Conservation (phyloP, 2,329 filamentous ascomycete species). For the Apiospora koreana region DNA sequence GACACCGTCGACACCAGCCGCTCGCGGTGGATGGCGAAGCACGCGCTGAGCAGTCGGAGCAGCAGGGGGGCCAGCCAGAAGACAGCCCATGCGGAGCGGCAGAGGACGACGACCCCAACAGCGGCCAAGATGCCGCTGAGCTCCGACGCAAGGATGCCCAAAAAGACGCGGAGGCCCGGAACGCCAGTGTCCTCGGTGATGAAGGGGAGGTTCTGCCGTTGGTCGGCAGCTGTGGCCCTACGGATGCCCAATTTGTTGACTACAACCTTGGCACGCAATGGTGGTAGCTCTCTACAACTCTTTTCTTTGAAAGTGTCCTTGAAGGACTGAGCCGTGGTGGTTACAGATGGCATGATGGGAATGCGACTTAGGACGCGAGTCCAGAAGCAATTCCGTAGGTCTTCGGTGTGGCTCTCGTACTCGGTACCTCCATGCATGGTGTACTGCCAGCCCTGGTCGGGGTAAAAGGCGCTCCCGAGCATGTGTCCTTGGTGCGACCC, state of each 20-base stretch:
- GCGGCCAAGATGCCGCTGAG: constrained; percentile 11
- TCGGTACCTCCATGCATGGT: constrained; percentile 11
- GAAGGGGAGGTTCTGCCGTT: constrained; percentile 9
- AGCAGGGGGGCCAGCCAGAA: constrained; percentile 17
- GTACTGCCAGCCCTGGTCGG: constrained; percentile 9
- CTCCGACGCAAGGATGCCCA: constrained; percentile 15
- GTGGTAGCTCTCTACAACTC: too few species aligned
- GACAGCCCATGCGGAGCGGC: constrained; percentile 14
- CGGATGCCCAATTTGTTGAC: constrained; percentile 14
- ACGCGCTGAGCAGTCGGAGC: constrained; percentile 16
- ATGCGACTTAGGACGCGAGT: constrained; percentile 15
- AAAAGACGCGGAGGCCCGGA: constrained; percentile 1
- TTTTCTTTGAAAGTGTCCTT: too few species aligned
- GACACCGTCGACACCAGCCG: constrained; percentile 9
- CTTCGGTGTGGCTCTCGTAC: constrained; percentile 9
- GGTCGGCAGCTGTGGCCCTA: constrained; percentile 12
- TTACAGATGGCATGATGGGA: constrained; percentile 14
- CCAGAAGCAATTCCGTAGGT: constrained; percentile 22
- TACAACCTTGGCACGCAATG: background rate
- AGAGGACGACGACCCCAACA: background rate
- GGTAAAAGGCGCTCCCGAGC: constrained; percentile 12
- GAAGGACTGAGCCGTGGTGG: too few species aligned
- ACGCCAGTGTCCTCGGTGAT: constrained; percentile 14
- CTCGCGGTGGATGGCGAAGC: constrained; percentile 18
- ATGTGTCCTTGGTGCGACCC: constrained; percentile 10